Evolutionary conservation across 306 rosid genomes (phyloP), one percentile per base, ranked within the genome.

Genomic region (Begonia fuchsioides): DNA sequence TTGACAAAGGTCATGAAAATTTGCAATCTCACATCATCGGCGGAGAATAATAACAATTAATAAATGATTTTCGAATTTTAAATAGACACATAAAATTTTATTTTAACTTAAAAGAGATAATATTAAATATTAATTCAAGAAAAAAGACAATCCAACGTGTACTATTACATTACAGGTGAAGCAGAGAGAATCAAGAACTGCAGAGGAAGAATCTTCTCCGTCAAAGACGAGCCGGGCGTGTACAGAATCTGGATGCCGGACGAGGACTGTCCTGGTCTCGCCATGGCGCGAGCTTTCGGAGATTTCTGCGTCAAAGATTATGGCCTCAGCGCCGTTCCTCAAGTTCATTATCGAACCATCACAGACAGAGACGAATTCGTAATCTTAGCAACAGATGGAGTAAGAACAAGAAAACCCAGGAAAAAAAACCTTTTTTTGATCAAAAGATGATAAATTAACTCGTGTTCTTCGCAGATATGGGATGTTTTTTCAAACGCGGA

Each of bases 221-320:
- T 69, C 6, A 67, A 71, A 32, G 87, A 73, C 55, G 96, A 92
- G 32, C 96, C 95, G 4, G 77, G 75, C 10, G 87, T 81, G 0
- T 71, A 35, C 68, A 81, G 98, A 73, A 20, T 90, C 46, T 90
- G 98, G 98, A 86, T 90, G 94, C 87, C 98, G 11, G 93, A 90
- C 17, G 82, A 72, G 44, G 85, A 90, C 53, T 81, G 80, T 56
- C 94, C 98, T 20, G 94, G 98, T 54, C 75, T 90, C 0, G 98
- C 98, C 17, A 90, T 90, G 98, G 72, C 98, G 11, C 79, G 98
- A 60, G 83, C 96, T 44, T 81, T 90, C 5, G 98, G 96, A 13
- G 96, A 90, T 51, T 90, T 90, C 58, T 90, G 98, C 65, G 66
- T 85, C 17, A 90, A 90, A 72, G 93, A 85, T 63, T 78, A 70